phyloP scores from a whole-genome alignment of 306 rosid genomes.

The Rosa persica region DNA sequence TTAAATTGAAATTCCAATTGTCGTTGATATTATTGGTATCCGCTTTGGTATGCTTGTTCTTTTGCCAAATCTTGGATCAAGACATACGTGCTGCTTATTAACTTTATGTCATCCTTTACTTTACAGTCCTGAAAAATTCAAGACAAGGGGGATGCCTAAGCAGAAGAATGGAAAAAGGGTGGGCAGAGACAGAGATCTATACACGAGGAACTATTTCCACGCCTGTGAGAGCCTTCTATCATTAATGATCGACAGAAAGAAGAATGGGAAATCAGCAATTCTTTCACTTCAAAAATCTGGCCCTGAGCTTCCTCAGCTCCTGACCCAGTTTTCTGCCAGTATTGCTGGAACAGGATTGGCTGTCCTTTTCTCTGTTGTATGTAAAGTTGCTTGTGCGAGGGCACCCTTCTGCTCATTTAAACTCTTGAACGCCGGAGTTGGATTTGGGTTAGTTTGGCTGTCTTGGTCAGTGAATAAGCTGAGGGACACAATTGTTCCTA shows the following conservation, averaged over 20 bases:
- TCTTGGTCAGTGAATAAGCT: slow-evolving; percentile 68
- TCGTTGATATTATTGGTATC: not conserved
- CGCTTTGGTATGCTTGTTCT: not conserved
- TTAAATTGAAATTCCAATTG: not conserved
- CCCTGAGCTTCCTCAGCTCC: slow-evolving; percentile 76
- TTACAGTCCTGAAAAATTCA: slow-evolving; percentile 72
- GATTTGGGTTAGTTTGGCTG: slow-evolving; percentile 79
- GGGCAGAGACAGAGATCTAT: slow-evolving; percentile 59
- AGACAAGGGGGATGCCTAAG: slow-evolving; percentile 53
- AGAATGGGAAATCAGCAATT: slow-evolving; percentile 43
- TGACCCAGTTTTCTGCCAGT: slow-evolving; percentile 66
- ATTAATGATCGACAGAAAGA: slow-evolving; percentile 50
- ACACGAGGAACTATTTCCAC: slow-evolving; percentile 62
- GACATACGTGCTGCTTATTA: slow-evolving; percentile 10
- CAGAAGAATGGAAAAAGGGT: slow-evolving; percentile 50
- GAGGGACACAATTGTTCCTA: slow-evolving; percentile 49
- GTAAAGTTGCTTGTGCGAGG: slow-evolving; percentile 58
- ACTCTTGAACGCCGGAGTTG: slow-evolving; percentile 58
- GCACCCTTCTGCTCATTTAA: slow-evolving; percentile 52
- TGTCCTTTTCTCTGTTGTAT: slow-evolving; percentile 60
- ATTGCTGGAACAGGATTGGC: slow-evolving; percentile 87
- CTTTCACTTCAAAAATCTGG: slow-evolving; percentile 65
- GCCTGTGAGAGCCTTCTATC: slow-evolving; percentile 88
- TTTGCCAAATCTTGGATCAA: slow-evolving; percentile 13
- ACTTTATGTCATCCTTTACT: slow-evolving; percentile 18